Evolutionary conservation across 2,329 filamentous ascomycete genomes (phyloP), one percentile per base, ranked within the genome.

Genomic region (Pyricularia grisea): DNA sequence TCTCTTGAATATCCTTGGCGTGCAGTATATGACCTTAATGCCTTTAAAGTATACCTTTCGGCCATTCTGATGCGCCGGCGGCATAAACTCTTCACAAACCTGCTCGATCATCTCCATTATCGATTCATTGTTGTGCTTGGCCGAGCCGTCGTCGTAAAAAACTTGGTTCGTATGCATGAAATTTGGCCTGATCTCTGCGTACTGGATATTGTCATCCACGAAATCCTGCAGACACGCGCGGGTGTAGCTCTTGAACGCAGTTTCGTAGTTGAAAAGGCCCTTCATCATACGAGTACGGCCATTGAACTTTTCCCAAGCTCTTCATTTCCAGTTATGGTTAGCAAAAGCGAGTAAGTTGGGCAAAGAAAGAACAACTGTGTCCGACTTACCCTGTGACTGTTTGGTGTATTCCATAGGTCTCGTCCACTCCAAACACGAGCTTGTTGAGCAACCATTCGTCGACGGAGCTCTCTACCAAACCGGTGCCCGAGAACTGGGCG

Each of bases 1-100:
- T 3, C 78, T 80, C 0, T 78, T 73, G 66, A 91, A 89, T 0
- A 86, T 88, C 6, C 89, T 81, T 0, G 89, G 89, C 0, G 88
- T 89, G 76, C 89, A 91, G 76, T 91, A 92, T 50, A 92, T 90
- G 71, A 92, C 85, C 77, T 91, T 91, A 71, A 92, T 79, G 0
- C 88, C 88, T 23, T 85, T 85, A 72, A 91, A 89, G 67, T 81
- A 81, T 20, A 79, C 68, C n/a, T 20, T 27, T 31, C 6, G 12
- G n/a, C 27, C 66, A 9, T 12, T 23, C 66, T 58, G 31, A 2
- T 27, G 70, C 0, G 69, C 42, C 20, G 42, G 42, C 6, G 42
- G 71, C 70, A 82, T 77, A 55, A 89, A 90, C 0, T 74, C 75
- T 4, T 79, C 70, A n/a, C 87, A 82, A 67, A 85, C 86, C 1